Base-by-base conservation (phyloP, 225 moss, liverwort and hornwort genomes). In the Sphagnum tenellum region DNA sequence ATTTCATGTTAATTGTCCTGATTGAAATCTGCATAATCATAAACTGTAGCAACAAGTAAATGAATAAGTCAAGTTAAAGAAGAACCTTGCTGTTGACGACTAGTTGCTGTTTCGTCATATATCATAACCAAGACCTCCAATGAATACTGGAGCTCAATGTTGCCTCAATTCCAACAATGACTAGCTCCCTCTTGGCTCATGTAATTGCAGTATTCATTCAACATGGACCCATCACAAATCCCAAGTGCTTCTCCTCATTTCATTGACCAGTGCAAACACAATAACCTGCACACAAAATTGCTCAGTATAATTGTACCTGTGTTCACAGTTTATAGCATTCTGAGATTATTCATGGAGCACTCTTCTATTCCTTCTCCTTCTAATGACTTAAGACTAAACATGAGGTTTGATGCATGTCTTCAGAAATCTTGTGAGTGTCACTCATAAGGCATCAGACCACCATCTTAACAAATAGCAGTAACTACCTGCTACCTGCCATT, bases 131-230 rank as follows among this genome's bases (percentile, higher is more conserved):
- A 60, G 85, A 85, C 71, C 74, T 76, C 85, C 85, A 85, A 55
- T 76, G 72, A 12, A 47, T 72, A 46, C 76, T 82, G 48, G 74
- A 82, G 12, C 76, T 72, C 65, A 85, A 74, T 56, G 85, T 85
- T 47, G 57, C 49, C 47, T 76, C 66, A 68, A 72, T 86, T 47
- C 94, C 94, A 55, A 94, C 69, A 3, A 94, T 83, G 50, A 94
- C 75, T 69, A 94, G 71, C 56, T 89, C 94, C 66, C 87, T 75
- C 48, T 79, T 86, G 7, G 89, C 89, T 63, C 94, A 82, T 55
- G 94, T 91, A 5, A 94, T 74, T n/a, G 94, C 88, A 45, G 91
- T 91, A 72, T 94, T 94, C 94, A 94, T 94, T 49, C 94, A 80
- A 65, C 89, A 77, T 8, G 94, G 90, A 65, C 89, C 94, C 65